Conservation (phyloP, 768 basidiomycete species). For the Cantharellus cinnabarinus region DNA sequence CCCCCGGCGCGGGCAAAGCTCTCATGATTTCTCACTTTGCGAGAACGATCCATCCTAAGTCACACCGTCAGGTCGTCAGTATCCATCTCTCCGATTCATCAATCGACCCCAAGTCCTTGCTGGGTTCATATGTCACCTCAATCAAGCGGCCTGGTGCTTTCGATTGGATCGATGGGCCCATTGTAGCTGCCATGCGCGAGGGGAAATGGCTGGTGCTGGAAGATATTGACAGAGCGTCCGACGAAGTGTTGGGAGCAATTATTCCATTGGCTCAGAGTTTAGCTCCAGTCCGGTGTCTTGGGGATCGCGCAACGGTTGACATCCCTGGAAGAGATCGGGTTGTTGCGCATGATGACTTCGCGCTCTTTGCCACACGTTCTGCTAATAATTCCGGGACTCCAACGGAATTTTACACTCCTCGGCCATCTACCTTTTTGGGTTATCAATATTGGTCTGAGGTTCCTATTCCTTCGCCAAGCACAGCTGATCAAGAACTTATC, state of each 20-base stretch:
- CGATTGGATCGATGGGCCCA: constrained; percentile 89
- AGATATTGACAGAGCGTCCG: constrained; percentile 78
- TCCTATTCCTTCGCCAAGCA: constrained; percentile 35
- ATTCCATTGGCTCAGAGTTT: constrained; percentile 60
- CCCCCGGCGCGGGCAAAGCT: constrained; percentile 78
- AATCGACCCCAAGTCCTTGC: constrained; percentile 75
- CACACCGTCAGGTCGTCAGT: constrained; percentile 50
- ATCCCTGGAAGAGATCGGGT: constrained; percentile 58
- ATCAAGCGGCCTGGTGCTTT: constrained; percentile 66
- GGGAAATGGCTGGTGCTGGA: constrained; percentile 88
- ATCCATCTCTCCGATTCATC: constrained; percentile 92
- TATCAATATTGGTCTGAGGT: constrained; percentile 69
- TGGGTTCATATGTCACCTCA: constrained; percentile 87
- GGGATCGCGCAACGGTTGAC: constrained; percentile 43
- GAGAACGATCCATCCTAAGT: constrained; percentile 30
- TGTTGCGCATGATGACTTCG: constrained; percentile 45
- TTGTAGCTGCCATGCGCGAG: constrained; percentile 73
- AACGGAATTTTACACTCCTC: constrained; percentile 21
- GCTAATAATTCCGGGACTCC: constrained; percentile 20
- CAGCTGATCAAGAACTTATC: constrained; percentile 50
- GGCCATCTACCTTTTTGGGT: constrained; percentile 56
- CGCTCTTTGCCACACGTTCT: constrained; percentile 78
- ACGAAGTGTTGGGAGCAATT: constrained; percentile 72
- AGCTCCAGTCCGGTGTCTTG: constrained; percentile 49
- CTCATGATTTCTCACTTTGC: constrained; percentile 63